Percentiles rank a stretch among this genome's conserved stretches.
phyloP scores from a whole-genome alignment of 257 asterid genomes.

The Solanum clarkiae region DNA sequence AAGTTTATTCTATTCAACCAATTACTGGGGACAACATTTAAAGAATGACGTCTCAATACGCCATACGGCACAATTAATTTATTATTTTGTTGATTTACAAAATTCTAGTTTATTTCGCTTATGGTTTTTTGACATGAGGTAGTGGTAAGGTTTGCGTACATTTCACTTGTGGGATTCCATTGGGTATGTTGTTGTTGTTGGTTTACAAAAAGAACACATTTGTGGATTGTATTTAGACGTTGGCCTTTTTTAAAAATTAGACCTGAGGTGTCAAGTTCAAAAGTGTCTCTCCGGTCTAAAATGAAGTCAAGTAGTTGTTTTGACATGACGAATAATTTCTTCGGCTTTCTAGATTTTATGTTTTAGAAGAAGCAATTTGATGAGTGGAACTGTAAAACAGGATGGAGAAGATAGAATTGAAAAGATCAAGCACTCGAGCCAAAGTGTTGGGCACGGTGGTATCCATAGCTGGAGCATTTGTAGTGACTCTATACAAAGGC shows the following conservation, averaged over 20 bases:
- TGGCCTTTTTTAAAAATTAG: neutral
- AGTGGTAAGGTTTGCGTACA: too few relatives aligned
- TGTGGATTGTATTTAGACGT: neutral
- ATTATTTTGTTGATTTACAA: neutral
- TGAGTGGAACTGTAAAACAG: conserved; percentile 19
- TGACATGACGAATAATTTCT: neutral
- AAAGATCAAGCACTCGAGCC: conserved; percentile 50
- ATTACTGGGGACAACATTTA: neutral
- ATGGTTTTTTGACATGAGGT: too few relatives aligned
- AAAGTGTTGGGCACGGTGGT: conserved; percentile 63
- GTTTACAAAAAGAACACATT: neutral
- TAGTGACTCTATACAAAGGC: conserved; percentile 75
- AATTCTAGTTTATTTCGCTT: too few relatives aligned
- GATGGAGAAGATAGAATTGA: conserved; percentile 61
- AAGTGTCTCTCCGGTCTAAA: neutral
- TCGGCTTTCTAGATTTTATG: neutral
- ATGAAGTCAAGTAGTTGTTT: neutral
- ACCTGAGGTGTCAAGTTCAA: neutral
- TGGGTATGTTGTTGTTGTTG: neutral
- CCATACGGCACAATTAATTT: neutral
- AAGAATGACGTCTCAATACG: neutral
- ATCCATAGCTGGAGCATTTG: conserved; percentile 71
- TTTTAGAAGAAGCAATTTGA: neutral
- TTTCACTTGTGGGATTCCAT: too few relatives aligned
- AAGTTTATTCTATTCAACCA: neutral